These are phyloP conservation scores for Thermothelomyces thermophilus DNA, from an alignment of 2,329 filamentous ascomycete genomes.

Conservation along the genomic window DNA sequence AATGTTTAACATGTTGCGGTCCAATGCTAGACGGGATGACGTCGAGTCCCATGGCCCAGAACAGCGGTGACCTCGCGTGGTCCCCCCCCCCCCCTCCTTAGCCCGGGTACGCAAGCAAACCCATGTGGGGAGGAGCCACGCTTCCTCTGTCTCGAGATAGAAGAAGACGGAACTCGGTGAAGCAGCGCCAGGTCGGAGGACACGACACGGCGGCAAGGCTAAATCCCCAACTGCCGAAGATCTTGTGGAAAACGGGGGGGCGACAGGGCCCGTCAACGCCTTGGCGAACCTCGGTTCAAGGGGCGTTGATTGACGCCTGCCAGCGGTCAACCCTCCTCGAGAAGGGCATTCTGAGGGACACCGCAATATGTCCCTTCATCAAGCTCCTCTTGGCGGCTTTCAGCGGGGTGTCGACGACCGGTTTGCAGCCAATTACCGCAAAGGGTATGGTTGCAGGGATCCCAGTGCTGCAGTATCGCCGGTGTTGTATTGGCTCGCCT, in stretches of 20 bases:
- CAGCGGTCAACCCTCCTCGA: neutral
- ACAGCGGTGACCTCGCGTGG: neutral
- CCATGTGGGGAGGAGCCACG: neutral
- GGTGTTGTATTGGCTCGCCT: neutral
- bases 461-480: constrained; percentile 13
- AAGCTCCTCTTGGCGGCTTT: neutral
- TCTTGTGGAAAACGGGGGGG: no score
- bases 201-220: no score
- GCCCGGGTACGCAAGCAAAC: neutral
- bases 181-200: no score
- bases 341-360: neutral
- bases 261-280: no score
- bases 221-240: no score
- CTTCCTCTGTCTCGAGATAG: no score
- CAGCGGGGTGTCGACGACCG: neutral
- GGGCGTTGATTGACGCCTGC: no score
- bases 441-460: constrained; percentile 1
- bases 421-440: neutral
- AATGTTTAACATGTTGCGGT: neutral
- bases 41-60: neutral
- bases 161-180: no score
- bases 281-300: no score
- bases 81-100: neutral
- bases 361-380: neutral
- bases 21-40: neutral